These are phyloP conservation scores for Ceriops decandra DNA, from an alignment of 345 rosid genomes.

Conservation along the genomic window DNA sequence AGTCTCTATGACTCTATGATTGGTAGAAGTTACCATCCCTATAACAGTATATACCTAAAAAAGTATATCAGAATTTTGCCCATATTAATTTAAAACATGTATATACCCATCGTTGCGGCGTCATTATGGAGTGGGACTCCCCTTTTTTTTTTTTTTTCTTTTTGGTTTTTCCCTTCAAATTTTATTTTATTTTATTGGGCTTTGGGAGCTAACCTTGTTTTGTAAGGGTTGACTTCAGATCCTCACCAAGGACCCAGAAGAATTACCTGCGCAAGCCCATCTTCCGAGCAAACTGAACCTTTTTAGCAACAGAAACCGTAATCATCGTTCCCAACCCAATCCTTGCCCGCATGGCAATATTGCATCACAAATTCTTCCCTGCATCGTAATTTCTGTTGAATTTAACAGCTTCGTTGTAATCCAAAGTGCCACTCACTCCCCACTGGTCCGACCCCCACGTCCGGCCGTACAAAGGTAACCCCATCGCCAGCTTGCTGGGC, in stretches of 20 bases:
- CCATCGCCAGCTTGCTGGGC: conserved; percentile 40
- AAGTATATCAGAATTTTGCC: no score
- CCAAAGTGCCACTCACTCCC: conserved; percentile 14
- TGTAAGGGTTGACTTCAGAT: conserved; percentile 13
- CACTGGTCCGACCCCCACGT: conserved; percentile 28
- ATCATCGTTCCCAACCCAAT: conserved; percentile 47
- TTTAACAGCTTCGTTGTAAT: conserved; percentile 23
- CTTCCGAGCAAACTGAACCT: conserved; percentile 27
- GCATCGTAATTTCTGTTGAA: conserved; percentile 19
- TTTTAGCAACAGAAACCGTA: conserved; percentile 17
- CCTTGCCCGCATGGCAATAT: conserved; percentile 25
- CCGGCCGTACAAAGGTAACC: conserved; percentile 42
- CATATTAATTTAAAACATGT: no score
- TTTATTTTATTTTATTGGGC: no score
- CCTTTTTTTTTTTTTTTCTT: not conserved
- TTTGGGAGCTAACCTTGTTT: conserved; percentile 6
- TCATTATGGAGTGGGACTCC: no score
- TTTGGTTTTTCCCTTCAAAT: not conserved
- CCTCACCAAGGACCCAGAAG: conserved; percentile 44
- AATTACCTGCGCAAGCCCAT: conserved; percentile 40
- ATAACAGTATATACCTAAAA: no score
- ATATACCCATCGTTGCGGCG: no score
- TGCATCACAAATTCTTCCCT: conserved; percentile 21
- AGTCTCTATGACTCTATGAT: no score
- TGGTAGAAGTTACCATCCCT: no score